Base-by-base conservation (phyloP, 208 protist genomes). In the Phytomonas francai region DNA sequence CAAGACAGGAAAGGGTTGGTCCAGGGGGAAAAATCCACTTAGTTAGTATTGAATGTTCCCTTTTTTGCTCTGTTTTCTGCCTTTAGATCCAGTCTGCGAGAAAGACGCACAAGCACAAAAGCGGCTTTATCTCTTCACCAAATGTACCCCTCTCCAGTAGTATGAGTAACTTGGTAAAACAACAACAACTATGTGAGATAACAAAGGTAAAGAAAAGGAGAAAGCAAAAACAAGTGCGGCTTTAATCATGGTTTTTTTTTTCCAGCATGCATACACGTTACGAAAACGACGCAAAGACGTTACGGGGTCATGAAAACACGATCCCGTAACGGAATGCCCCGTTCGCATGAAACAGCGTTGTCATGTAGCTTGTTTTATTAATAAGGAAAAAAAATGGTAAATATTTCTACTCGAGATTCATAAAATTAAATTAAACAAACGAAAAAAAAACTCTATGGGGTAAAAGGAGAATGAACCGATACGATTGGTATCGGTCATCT, bases 21-120 rank as follows among this genome's bases (percentile, higher is more conserved):
- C 14, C 14, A 49, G 39, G 33, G 33, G 8, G 8, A 36, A 49
- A 22, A 19, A 19, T 19, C 39, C 16, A 49, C 2, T 49, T 6
- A 22, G 39, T 49, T 12, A 12, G 4, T 49, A 49, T 49, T 19
- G 14, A 49, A n/a, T n/a, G n/a, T 49, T 19, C 39, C 39, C 16
- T 71, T 71, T 71, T 71, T 71, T 71, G 36, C 42, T 71, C 22
- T 60, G 22, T 12, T 65, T 42, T 70, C 27, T 45, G 3, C 9
- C 63, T 70, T 25, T 59, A 27, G 27, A 57, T 45, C 25, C 34
- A 34, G 27, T 70, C 22, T 51, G 30, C 42, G 62, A 29, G 42
- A 29, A 65, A 65, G 14, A 51, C 27, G 12, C 30, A 57, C 33
- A 49, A 49, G 16, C 39, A 49, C 12, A 49, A 49, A 19, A 19